phyloP scores from a whole-genome alignment of 257 asterid species.

The Nicotiana undulata region DNA sequence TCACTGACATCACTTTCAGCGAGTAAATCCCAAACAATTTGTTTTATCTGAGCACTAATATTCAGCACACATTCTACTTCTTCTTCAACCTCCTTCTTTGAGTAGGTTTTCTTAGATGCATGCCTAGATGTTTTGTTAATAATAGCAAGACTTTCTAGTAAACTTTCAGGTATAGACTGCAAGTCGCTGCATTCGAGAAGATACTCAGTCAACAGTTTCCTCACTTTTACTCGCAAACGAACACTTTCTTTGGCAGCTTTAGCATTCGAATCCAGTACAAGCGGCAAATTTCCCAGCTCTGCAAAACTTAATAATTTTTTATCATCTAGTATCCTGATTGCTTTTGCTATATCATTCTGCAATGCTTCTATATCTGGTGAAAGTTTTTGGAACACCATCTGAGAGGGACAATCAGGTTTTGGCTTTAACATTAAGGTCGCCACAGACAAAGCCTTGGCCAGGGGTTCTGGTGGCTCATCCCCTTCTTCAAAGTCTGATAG shows the following conservation, averaged over 20 bases:
- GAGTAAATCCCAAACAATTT: slow-evolving; percentile 46
- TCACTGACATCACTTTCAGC: slow-evolving; percentile 46
- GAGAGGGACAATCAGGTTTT: slow-evolving; percentile 25
- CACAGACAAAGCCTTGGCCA: slow-evolving; percentile 63
- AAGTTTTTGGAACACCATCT: slow-evolving; percentile 37
- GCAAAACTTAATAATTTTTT: slow-evolving; percentile 23
- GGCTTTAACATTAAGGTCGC: slow-evolving; percentile 58
- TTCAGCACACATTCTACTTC: slow-evolving; percentile 53
- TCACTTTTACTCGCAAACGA: slow-evolving; percentile 40
- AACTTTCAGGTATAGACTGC: slow-evolving; percentile 47
- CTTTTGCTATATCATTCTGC: slow-evolving; percentile 61
- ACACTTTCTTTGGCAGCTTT: slow-evolving; percentile 24
- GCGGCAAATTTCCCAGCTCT: slow-evolving; percentile 40
- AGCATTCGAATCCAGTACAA: slow-evolving; percentile 32
- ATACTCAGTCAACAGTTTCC: slow-evolving; percentile 53
- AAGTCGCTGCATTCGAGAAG: slow-evolving; percentile 73
- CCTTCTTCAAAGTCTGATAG: slow-evolving; percentile 32
- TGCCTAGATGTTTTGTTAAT: slow-evolving; percentile 33
- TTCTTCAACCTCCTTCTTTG: slow-evolving; percentile 36
- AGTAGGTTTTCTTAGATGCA: slow-evolving; percentile 17
- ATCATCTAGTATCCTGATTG: slow-evolving; percentile 35
- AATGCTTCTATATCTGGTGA: slow-evolving; percentile 60
- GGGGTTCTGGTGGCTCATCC: slow-evolving; percentile 38
- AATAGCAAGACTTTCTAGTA: slow-evolving; percentile 38
- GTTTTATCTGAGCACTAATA: slow-evolving; percentile 79